These are phyloP conservation scores for Lasiodiplodia citricola DNA, from an alignment of 2,329 filamentous ascomycete genomes.

Conservation along the genomic window DNA sequence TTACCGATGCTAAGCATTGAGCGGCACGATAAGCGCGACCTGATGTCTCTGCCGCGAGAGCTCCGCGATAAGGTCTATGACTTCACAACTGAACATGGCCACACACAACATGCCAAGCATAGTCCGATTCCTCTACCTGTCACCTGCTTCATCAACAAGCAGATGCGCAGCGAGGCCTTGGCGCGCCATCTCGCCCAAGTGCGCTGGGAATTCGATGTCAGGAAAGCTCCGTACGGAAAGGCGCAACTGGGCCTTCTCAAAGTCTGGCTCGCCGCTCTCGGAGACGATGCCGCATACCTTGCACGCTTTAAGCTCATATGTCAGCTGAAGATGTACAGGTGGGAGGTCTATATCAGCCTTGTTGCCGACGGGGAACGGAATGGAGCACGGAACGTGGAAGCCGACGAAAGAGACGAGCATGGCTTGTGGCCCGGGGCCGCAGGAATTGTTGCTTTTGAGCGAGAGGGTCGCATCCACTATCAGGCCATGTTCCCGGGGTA, in stretches of 20 bases:
- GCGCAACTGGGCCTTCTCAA: not conserved
- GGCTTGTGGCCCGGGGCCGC: not conserved
- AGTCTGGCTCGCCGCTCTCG: not conserved
- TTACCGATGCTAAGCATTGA: not conserved
- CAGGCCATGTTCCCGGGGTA: slow-evolving; percentile 3
- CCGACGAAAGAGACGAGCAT: not conserved
- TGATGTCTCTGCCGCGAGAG: not conserved
- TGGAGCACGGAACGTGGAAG: slow-evolving; percentile 1
- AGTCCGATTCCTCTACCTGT: not conserved
- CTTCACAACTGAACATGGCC: not conserved
- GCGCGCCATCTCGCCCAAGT: not conserved
- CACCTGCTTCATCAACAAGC: not conserved
- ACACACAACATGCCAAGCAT: not conserved
- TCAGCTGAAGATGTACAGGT: not conserved
- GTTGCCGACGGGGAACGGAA: not conserved
- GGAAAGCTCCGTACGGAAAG: slow-evolving; percentile 5
- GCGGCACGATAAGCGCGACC: not conserved
- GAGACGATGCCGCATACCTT: not conserved
- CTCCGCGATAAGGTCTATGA: slow-evolving; percentile 10
- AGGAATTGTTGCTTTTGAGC: not conserved
- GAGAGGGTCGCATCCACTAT: not conserved
- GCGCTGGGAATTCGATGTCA: slow-evolving; percentile 3
- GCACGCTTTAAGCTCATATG: slow-evolving; percentile 1
- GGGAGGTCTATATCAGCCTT: slow-evolving; percentile 7
- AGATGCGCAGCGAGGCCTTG: not conserved